These are phyloP conservation scores for Paulinella micropora DNA, from an alignment of 78 protist species.

Conservation along the genomic window DNA sequence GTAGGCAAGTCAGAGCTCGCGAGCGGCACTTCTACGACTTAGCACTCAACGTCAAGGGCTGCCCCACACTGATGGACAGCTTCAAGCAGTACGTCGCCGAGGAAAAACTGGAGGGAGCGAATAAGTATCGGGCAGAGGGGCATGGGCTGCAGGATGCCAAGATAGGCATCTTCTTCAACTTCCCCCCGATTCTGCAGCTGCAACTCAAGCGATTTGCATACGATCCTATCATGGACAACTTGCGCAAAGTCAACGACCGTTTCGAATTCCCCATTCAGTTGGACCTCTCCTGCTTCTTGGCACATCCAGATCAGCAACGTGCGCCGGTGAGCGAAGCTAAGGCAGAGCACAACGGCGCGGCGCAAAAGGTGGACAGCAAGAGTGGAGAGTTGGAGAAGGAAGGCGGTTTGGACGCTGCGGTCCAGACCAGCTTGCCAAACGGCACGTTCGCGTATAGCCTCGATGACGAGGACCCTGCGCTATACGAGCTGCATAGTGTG, in stretches of 20 bases:
- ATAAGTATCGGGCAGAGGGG: conserved; percentile 69
- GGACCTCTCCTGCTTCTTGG: conserved; percentile 35
- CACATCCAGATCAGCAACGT: background rate
- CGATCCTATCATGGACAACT: conserved; percentile 52
- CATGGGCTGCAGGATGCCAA: conserved; percentile 71
- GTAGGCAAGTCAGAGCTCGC: conserved; percentile 44
- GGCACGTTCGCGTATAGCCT: too few relatives aligned
- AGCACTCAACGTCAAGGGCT: conserved; percentile 55
- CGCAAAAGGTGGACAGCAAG: too few relatives aligned
- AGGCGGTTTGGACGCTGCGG: background rate
- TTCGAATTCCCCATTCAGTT: conserved; percentile 27
- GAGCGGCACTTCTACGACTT: conserved; percentile 68
- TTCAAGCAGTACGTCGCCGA: conserved; percentile 54
- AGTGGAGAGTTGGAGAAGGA: background rate
- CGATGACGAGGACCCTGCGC: background rate
- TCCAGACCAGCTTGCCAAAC: background rate
- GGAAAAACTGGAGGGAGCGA: conserved; percentile 75
- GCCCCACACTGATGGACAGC: conserved; percentile 40
- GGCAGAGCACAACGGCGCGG: background rate
- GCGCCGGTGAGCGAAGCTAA: background rate
- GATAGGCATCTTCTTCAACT: conserved; percentile 54
- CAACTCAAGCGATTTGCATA: conserved; percentile 92
- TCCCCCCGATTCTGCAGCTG: conserved; percentile 84
- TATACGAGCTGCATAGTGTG: conserved; percentile 51
- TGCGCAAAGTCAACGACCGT: conserved; percentile 69